Percentiles rank a stretch among this genome's conserved stretches.
Evolutionary conservation across 1,284 basidiomycete genomes (phyloP).

Genomic region (Neolentinus lepideus): DNA sequence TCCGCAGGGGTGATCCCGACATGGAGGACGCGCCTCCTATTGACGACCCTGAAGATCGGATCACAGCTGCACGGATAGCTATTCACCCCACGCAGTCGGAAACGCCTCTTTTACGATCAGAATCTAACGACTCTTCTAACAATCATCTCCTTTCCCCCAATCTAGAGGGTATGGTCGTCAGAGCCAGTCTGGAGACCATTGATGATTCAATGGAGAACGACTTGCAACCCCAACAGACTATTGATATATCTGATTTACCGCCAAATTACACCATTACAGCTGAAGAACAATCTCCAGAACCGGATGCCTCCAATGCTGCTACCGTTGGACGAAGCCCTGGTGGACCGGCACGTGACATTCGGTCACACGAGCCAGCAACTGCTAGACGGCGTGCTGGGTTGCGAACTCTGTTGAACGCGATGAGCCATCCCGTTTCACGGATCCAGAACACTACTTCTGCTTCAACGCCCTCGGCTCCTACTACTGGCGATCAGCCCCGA

Average conservation of each 20-base stretch:
- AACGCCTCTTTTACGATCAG: not conserved
- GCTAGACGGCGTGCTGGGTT: not conserved
- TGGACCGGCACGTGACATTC: not conserved
- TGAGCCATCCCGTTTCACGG: not conserved
- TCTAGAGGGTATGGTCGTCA: not conserved
- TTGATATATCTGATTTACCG: not conserved
- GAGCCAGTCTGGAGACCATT: not conserved
- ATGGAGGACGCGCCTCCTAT: slow-evolving; percentile 23
- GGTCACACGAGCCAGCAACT: not conserved
- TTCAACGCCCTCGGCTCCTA: not conserved
- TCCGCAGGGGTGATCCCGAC: slow-evolving; percentile 30
- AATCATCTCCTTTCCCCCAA: not conserved
- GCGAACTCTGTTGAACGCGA: not conserved
- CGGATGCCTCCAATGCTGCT: not conserved
- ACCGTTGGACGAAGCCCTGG: not conserved
- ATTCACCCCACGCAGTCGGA: not conserved
- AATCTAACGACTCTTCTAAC: not conserved
- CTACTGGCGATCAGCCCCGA: not conserved
- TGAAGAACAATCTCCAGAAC: not conserved
- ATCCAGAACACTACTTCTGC: not conserved
- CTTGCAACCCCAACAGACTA: not conserved
- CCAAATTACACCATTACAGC: not conserved
- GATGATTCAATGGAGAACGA: not conserved
- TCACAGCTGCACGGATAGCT: not conserved
- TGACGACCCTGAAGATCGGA: slow-evolving; percentile 9